These are phyloP conservation scores for Zymoseptoria tritici DNA, from an alignment of 2,329 filamentous ascomycete genomes.

Conservation along the genomic window DNA sequence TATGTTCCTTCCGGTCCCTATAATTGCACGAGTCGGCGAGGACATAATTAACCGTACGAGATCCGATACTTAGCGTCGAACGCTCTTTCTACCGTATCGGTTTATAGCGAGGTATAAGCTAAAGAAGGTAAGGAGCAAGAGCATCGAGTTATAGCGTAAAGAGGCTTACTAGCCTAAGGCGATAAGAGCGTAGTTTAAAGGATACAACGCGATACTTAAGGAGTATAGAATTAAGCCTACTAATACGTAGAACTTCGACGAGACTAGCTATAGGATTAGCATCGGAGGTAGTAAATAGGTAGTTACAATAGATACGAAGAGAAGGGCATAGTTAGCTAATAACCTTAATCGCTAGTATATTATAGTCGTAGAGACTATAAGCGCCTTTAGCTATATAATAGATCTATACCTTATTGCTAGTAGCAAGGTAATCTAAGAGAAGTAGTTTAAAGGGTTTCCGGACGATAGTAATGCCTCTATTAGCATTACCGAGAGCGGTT, in stretches of 20 bases:
- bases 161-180: background rate
- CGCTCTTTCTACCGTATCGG: background rate
- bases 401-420: background rate
- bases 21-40: background rate
- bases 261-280: background rate
- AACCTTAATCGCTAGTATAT: background rate
- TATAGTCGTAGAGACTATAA: background rate
- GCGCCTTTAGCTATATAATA: background rate
- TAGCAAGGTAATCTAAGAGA: background rate
- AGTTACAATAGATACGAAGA: conserved; percentile 1
- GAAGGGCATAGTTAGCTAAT: background rate
- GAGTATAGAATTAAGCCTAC: background rate
- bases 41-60: background rate
- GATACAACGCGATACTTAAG: background rate
- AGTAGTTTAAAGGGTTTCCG: background rate
- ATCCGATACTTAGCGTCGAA: background rate
- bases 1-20: background rate
- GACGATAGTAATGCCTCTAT: background rate
- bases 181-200: background rate
- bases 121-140: background rate
- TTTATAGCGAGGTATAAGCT: background rate
- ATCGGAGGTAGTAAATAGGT: background rate
- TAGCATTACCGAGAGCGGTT: background rate
- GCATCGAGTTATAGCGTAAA: background rate
- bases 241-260: background rate